These are phyloP conservation scores for Nepenthes gracilis DNA, from an alignment of 148 eudicot species.

Conservation along the genomic window DNA sequence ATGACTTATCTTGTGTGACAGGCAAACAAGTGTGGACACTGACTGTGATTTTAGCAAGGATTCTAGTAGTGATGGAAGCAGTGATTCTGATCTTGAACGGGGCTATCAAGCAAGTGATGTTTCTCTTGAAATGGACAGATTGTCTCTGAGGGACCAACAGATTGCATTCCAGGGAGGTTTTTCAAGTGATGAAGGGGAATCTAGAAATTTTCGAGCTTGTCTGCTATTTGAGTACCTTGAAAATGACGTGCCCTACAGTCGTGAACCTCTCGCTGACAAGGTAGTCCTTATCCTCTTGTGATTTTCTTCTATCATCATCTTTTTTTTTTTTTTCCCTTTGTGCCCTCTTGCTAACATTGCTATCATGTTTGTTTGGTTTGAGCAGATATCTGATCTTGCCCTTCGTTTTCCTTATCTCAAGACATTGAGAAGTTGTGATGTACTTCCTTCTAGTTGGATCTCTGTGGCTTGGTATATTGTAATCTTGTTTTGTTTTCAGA, in stretches of 20 bases:
- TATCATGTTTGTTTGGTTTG: conserved; percentile 1
- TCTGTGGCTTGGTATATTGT: conserved; percentile 85
- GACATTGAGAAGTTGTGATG: conserved; percentile 68
- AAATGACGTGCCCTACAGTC: conserved; percentile 49
- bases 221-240: conserved; percentile 68
- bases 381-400: conserved; percentile 64
- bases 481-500: not conserved
- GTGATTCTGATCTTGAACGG: conserved; percentile 65
- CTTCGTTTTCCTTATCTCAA: conserved; percentile 47
- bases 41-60: conserved; percentile 66
- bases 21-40: conserved; percentile 63
- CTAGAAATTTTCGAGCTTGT: conserved; percentile 32
- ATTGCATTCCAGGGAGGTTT: conserved; percentile 43
- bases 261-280: conserved; percentile 88
- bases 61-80: conserved; percentile 76
- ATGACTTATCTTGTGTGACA: conserved; percentile 11
- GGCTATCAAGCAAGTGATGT: conserved; percentile 22
- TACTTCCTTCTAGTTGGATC: conserved; percentile 66
- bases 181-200: conserved; percentile 77
- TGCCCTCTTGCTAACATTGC: not conserved
- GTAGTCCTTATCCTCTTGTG: conserved; percentile 5
- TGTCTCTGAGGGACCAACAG: conserved; percentile 31
- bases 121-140: conserved; percentile 20
- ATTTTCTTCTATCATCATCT: not conserved
- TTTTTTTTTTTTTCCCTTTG: not conserved